Conservation (phyloP, 192 early-diverging fungal species). For the Phycomyces blakesleeanus region DNA sequence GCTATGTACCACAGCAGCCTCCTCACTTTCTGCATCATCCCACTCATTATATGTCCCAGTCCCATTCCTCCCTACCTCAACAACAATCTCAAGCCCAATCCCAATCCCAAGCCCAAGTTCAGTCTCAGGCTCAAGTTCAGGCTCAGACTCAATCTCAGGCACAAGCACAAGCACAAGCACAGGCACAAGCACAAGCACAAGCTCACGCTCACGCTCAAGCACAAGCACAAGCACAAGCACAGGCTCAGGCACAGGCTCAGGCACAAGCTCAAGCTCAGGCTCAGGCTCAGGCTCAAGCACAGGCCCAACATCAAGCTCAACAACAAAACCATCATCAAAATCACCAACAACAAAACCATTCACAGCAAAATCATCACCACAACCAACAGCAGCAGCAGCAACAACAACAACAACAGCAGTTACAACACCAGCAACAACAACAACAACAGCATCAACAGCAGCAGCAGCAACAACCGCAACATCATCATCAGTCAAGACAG, state of each 20-base stretch:
- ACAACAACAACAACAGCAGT: background rate
- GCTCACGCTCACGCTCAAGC: no score
- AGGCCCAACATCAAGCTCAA: background rate
- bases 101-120: background rate
- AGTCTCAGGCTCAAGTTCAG: background rate
- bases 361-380: background rate
- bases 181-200: no score
- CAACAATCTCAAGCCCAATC: background rate
- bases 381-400: background rate
- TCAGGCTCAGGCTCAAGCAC: background rate
- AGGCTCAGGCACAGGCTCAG: background rate
- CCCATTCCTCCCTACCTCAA: background rate
- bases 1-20: background rate
- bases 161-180: no score
- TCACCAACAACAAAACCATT: background rate
- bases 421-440: slow-evolving; percentile 1
- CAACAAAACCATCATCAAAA: background rate
- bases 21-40: slow-evolving; percentile 8
- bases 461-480: slow-evolving; percentile 6
- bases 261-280: no score
- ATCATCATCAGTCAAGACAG: background rate
- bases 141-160: no score
- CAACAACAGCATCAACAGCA: background rate
- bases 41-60: slow-evolving; percentile 9
- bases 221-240: no score